Conservation (phyloP, 306 rosid genomes). For the Senna siamea region DNA sequence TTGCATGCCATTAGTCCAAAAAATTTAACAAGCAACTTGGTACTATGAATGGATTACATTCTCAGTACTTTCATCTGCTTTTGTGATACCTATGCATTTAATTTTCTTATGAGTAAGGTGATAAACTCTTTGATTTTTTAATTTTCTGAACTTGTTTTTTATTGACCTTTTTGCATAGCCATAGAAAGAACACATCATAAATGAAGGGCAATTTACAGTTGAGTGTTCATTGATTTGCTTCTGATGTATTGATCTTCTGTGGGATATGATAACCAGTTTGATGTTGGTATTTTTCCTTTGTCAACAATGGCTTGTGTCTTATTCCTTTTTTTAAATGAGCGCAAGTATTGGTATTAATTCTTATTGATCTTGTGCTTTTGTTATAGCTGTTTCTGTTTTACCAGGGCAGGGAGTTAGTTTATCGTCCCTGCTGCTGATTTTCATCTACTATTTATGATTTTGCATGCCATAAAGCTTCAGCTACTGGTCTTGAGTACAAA, state of each 20-base stretch:
- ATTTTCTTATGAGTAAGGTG: background rate
- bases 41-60: conserved; percentile 4
- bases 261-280: background rate
- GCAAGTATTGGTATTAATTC: background rate
- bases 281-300: background rate
- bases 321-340: background rate
- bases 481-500: background rate
- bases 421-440: background rate
- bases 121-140: background rate
- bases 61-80: background rate
- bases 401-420: background rate
- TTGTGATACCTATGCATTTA: background rate
- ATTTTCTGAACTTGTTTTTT: background rate
- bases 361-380: too few species aligned
- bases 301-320: background rate
- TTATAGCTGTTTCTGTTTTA: too few species aligned
- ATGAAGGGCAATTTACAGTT: background rate
- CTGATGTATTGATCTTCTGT: background rate
- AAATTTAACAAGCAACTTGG: background rate
- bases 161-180: background rate
- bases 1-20: too few species aligned
- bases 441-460: background rate
- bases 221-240: background rate
- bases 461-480: background rate
- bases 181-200: background rate